These are phyloP conservation scores for Clavispora phyllophila DNA, from an alignment of 805 yeast species.

Conservation along the genomic window DNA sequence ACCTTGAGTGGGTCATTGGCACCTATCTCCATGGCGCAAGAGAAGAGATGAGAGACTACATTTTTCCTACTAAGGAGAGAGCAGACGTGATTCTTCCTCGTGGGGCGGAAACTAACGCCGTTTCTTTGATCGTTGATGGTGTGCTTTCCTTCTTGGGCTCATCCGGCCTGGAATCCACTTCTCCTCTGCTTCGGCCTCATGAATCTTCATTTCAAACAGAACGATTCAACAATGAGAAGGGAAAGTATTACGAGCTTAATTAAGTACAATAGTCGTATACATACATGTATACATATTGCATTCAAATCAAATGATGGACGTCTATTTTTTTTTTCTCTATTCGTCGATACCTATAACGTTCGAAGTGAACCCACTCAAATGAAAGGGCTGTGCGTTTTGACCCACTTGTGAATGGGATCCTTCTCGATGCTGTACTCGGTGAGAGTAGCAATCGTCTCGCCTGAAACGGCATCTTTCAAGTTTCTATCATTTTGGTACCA, in stretches of 20 bases:
- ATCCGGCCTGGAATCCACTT: conserved; percentile 10
- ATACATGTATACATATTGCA: background rate
- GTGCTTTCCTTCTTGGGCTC: conserved; percentile 37
- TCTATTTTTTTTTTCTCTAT: background rate
- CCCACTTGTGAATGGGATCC: conserved; percentile 49
- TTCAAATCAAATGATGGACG: background rate
- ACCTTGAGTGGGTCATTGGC: conserved; percentile 34
- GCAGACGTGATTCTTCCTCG: conserved; percentile 75
- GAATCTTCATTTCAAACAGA: conserved; percentile 23
- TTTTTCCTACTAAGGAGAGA: conserved; percentile 61
- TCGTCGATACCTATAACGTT: background rate
- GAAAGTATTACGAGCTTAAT: conserved; percentile 40
- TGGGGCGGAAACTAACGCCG: conserved; percentile 58
- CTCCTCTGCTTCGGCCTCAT: conserved; percentile 26
- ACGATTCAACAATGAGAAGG: conserved; percentile 35
- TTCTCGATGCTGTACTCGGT: conserved; percentile 42
- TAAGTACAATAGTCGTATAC: too few species aligned
- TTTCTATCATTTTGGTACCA: conserved; percentile 68
- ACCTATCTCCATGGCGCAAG: conserved; percentile 53
- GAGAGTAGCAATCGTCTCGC: conserved; percentile 41
- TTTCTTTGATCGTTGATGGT: conserved; percentile 61
- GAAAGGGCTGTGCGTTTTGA: conserved; percentile 10
- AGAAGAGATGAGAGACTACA: conserved; percentile 62
- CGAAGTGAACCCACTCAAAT: background rate
- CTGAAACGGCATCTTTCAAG: conserved; percentile 51